Evolutionary conservation across 108 stramenopile species (phyloP).

Genomic region (Discostella pseudostelligera): DNA sequence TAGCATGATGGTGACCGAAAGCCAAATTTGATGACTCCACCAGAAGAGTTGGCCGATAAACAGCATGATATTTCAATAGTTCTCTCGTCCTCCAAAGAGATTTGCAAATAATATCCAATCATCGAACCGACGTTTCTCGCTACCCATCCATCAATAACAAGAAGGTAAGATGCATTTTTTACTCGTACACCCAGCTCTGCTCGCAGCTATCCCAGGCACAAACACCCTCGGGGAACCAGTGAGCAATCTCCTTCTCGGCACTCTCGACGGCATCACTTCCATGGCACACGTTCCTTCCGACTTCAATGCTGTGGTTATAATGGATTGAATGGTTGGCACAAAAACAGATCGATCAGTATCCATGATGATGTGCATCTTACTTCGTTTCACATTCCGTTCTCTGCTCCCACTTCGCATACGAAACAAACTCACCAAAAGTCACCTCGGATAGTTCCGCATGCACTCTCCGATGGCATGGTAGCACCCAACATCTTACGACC

Average conservation of each 20-base stretch:
- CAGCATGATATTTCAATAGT: too few relatives aligned
- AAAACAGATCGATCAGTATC: background rate
- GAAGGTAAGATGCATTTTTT: conserved; percentile 33
- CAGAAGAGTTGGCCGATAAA: too few relatives aligned
- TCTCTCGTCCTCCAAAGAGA: too few relatives aligned
- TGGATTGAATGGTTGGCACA: too few relatives aligned
- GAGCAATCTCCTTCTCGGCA: conserved; percentile 93
- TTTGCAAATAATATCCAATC: too few relatives aligned
- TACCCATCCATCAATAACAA: too few relatives aligned
- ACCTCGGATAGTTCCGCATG: conserved; percentile 97
- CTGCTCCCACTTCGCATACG: background rate
- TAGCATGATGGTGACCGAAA: too few relatives aligned
- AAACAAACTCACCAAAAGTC: conserved; percentile 67
- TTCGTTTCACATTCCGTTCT: too few relatives aligned
- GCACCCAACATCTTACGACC: conserved; percentile 98
- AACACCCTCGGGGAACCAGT: conserved; percentile 95
- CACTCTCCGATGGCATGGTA: conserved; percentile 94
- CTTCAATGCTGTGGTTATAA: conserved; percentile 72
- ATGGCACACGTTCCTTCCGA: conserved; percentile 89
- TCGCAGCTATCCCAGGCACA: conserved; percentile 64
- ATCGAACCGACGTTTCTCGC: too few relatives aligned
- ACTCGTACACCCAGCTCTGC: conserved; percentile 86
- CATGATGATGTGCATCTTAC: too few relatives aligned
- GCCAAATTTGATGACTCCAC: too few relatives aligned
- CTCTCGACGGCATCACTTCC: conserved; percentile 94